Evolutionary conservation across 139 green algal genomes (phyloP), one percentile per base, ranked within the genome.

Genomic region (Coelastrella sp.): DNA sequence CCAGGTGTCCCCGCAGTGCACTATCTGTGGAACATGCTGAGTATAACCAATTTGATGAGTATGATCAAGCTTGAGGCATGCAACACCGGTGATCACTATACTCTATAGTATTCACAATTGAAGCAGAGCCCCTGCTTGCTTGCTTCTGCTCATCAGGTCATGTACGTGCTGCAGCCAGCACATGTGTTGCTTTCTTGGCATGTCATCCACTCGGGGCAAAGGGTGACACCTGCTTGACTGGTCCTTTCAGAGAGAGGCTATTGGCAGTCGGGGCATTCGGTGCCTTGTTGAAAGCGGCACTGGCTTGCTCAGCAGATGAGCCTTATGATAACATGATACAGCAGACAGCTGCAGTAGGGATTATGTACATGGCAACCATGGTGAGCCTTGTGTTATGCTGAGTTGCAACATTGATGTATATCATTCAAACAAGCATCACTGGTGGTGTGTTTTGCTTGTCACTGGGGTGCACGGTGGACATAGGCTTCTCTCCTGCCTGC

Each of bases 361-460:
- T 95, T 27, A 96, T 96, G 93, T 96, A 94, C 86, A 85, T 96
- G 34, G 90, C 89, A 53, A 95, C 93, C 57, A 94, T 95, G 93
- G 89, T 92, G 62, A 83, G 84, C 67, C 27, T 64, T 32, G 2
- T 9, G n/a, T n/a, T n/a, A n/a, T n/a, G n/a, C n/a, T n/a, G n/a
- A n/a, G n/a, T n/a, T n/a, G n/a, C n/a, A n/a, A n/a, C n/a, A n/a
- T n/a, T n/a, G n/a, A n/a, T n/a, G n/a, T n/a, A n/a, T n/a, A n/a
- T n/a, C n/a, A n/a, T n/a, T n/a, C n/a, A n/a, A n/a, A n/a, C n/a
- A n/a, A n/a, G n/a, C n/a, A n/a, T 59, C 37, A 37, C 38, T 35
- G 25, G 3, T 59, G 17, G 2, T 5, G 5, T 53, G 67, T 15
- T n/a, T 35, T 76, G 37, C 32, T 13, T 59, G 9, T 19, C 4